These are phyloP conservation scores for Lophiotrema nucula DNA, from an alignment of 495 filamentous ascomycete species.

Conservation along the genomic window DNA sequence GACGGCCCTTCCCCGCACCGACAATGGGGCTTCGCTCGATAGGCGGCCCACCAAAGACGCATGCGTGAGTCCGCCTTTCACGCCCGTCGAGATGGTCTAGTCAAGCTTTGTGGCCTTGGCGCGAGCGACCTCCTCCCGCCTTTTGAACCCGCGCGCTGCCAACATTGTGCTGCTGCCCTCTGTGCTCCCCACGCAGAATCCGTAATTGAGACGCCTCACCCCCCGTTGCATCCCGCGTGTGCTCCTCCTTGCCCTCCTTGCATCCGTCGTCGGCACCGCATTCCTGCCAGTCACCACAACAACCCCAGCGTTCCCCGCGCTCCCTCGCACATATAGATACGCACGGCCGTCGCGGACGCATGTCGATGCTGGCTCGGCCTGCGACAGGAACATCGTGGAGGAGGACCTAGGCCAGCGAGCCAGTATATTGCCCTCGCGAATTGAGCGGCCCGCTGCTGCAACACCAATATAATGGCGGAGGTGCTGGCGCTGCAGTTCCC, in stretches of 20 bases:
- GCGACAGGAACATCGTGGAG: conserved; percentile 20
- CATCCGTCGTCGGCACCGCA: background rate
- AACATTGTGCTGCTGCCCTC: background rate
- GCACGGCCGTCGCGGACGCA: conserved; percentile 17
- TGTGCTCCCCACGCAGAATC: background rate
- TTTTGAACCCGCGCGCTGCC: background rate
- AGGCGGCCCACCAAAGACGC: too few relatives aligned
- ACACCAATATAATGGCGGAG: conserved; percentile 23
- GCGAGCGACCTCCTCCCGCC: background rate
- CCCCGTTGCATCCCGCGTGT: background rate
- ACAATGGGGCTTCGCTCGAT: too few relatives aligned
- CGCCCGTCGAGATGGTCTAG: too few relatives aligned
- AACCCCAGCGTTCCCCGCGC: background rate
- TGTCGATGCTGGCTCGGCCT: conserved; percentile 15
- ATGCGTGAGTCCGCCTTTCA: too few relatives aligned
- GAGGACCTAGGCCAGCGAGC: conserved; percentile 15
- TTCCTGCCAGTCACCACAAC: conserved; percentile 13
- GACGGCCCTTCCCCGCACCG: too few relatives aligned
- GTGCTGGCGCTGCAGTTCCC: conserved; percentile 25
- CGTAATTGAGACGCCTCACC: too few relatives aligned
- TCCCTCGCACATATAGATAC: background rate
- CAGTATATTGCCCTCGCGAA: background rate
- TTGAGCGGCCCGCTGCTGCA: background rate
- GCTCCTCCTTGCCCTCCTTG: background rate
- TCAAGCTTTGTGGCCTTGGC: too few relatives aligned